Evolutionary conservation across 768 basidiomycete genomes (phyloP).

Genomic region (Neoboletus subvelutipes): DNA sequence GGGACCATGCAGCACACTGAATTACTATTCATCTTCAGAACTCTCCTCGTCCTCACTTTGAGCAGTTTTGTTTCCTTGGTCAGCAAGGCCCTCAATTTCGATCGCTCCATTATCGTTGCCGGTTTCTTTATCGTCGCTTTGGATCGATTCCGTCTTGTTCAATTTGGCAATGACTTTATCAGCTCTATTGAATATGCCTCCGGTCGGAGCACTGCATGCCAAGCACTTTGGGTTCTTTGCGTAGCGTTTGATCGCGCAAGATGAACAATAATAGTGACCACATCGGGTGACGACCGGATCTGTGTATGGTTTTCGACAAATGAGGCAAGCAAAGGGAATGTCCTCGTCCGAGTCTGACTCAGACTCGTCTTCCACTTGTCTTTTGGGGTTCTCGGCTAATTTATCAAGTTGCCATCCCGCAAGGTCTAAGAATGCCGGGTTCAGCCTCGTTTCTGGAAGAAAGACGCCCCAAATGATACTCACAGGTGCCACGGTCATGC

Average conservation of each 20-base stretch:
- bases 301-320: slow-evolving; percentile 92
- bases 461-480: slow-evolving; percentile 33
- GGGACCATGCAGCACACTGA: slow-evolving; percentile 24
- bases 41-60: slow-evolving; percentile 26
- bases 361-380: slow-evolving; percentile 53
- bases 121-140: slow-evolving; percentile 45
- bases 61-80: slow-evolving; percentile 28
- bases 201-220: slow-evolving; percentile 90
- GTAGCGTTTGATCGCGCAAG: slow-evolving; percentile 94
- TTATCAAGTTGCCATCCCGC: slow-evolving; percentile 99
- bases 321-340: slow-evolving; percentile 96
- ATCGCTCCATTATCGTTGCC: slow-evolving; percentile 41
- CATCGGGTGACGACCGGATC: slow-evolving; percentile 96
- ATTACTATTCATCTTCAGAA: slow-evolving; percentile 34
- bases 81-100: slow-evolving; percentile 60
- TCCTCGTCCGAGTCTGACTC: slow-evolving; percentile 80
- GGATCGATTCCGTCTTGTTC: slow-evolving; percentile 66
- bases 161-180: slow-evolving; percentile 90
- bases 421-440: slow-evolving; percentile 57
- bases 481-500: slow-evolving; percentile 95
- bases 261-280: slow-evolving; percentile 94
- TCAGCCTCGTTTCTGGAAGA: slow-evolving; percentile 9
- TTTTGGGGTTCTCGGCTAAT: slow-evolving; percentile 74
- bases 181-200: slow-evolving; percentile 94
- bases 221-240: slow-evolving; percentile 93